Percentiles rank a stretch among this genome's conserved stretches.
Conservation (phyloP, 2,329 filamentous ascomycete genomes). For the Fusarium sororula region DNA sequence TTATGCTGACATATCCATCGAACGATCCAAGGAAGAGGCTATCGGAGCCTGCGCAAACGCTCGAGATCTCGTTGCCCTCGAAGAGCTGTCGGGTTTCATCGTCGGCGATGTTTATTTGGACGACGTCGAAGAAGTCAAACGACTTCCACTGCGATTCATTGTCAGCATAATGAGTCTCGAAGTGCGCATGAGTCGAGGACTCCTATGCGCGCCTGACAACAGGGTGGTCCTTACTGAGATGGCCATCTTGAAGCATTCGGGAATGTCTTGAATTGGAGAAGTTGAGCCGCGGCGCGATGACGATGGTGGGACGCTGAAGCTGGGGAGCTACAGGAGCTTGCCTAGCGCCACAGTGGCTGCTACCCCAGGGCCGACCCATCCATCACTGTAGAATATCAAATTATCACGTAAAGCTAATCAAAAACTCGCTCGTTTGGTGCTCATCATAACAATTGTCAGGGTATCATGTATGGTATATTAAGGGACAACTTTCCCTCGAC, state of each 20-base stretch:
- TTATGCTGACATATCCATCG: conserved; percentile 86
- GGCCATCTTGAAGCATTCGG: conserved; percentile 47
- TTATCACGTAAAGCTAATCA: not conserved
- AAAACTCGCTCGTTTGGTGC: not conserved
- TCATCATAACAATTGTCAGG: conserved; percentile 24
- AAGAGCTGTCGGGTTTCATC: conserved; percentile 82
- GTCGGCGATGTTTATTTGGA: conserved; percentile 81
- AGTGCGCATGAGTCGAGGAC: not conserved
- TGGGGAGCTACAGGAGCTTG: conserved; percentile 40
- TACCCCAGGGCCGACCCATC: not conserved
- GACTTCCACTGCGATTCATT: conserved; percentile 82
- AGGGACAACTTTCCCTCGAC: conserved; percentile 24
- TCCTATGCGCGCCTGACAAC: not conserved
- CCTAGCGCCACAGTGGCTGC: conserved; percentile 42
- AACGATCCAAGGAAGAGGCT: conserved; percentile 88
- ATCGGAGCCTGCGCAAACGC: conserved; percentile 85
- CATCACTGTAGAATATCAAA: not conserved
- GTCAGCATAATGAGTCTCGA: conserved; percentile 1
- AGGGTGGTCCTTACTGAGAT: conserved; percentile 44
- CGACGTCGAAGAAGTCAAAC: conserved; percentile 99
- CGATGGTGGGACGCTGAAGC: conserved; percentile 43
- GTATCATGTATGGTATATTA: conserved; percentile 46
- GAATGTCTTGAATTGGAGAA: conserved; percentile 34
- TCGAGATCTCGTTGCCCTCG: conserved; percentile 84
- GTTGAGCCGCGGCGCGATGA: conserved; percentile 42